Evolutionary conservation across 805 yeast species (phyloP).

Genomic region (Sungouiozyma ichnusensis): DNA sequence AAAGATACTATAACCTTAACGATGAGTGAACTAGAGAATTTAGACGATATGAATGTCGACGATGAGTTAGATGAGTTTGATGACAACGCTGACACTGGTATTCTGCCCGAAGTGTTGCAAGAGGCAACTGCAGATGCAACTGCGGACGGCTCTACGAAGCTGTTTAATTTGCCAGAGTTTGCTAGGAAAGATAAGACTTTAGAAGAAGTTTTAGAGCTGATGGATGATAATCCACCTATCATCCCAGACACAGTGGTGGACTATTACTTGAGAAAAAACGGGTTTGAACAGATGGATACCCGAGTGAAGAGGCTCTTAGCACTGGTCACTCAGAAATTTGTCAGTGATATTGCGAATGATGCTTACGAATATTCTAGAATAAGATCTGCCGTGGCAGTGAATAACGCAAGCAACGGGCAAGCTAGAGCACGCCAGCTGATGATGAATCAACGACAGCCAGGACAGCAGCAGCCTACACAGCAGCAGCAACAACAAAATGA

Average conservation of each 20-base stretch:
- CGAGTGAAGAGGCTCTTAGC: slow-evolving; percentile 79
- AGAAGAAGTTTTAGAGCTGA: slow-evolving; percentile 71
- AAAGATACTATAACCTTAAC: no score
- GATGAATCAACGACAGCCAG: slow-evolving; percentile 49
- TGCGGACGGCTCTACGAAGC: slow-evolving; percentile 14
- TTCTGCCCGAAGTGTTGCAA: slow-evolving; percentile 5
- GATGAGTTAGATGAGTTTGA: slow-evolving; percentile 29
- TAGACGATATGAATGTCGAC: slow-evolving; percentile 11
- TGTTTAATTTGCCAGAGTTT: slow-evolving; percentile 53
- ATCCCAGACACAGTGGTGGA: slow-evolving; percentile 96
- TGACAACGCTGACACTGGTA: slow-evolving; percentile 26
- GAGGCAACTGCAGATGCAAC: slow-evolving; percentile 16
- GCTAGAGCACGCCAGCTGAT: slow-evolving; percentile 69
- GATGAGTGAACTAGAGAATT: slow-evolving; percentile 2
- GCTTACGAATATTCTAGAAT: slow-evolving; percentile 94
- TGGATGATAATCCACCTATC: slow-evolving; percentile 92
- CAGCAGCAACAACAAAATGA: slow-evolving; percentile 37
- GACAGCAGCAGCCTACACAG: slow-evolving; percentile 28
- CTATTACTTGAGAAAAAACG: slow-evolving; percentile 76
- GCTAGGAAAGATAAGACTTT: slow-evolving; percentile 73
- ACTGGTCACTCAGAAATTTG: slow-evolving; percentile 89
- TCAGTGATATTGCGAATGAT: slow-evolving; percentile 89
- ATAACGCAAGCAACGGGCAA: slow-evolving; percentile 76
- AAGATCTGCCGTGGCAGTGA: slow-evolving; percentile 79
- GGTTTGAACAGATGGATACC: slow-evolving; percentile 69